Evolutionary conservation across 768 basidiomycete genomes (phyloP), one percentile per base, ranked within the genome.

Genomic region (Termitomyces sp.): DNA sequence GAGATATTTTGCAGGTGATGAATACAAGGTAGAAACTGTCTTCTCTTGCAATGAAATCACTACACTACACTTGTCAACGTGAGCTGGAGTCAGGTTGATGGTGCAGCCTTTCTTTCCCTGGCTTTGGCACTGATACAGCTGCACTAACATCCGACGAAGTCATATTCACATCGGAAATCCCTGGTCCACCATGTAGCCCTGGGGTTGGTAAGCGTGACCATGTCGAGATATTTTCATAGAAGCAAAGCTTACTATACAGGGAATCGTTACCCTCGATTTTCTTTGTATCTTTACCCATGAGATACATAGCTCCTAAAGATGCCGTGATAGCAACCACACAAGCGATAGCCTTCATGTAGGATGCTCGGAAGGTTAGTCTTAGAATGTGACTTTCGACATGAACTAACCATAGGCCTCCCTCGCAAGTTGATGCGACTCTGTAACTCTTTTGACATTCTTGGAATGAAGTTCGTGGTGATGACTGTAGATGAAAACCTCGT

Each of bases 91-190:
- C 46, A 31, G 44, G 25, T 19, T 53, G 62, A 29, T 60, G 60
- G 27, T 61, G 61, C 3, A 69, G 41, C 44, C 67, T 63, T 48
- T 68, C 65, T 40, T 68, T 67, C 17, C 68, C 67, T 8, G 70
- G 72, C 54, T 69, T 73, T 0, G 71, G 72, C 12, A 73, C 56
- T 1, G 74, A 75, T 6, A 75, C 74, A 4, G 70, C 72, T 7
- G 72, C 73, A 56, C 67, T 68, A 14, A 77, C 72, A 59, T 77
- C 75, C 1, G 69, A 65, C 1, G 74, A 75, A 46, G 62, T 72
- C 75, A 77, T 77, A 5, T 67, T 68, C 57, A 64, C 65, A 59
- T 75, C 73, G 0, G 69, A 68, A 8, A 62, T 65, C 2, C 65
- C 66, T 11, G 38, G 56, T 8, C n/a, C 56, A 25, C 65, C 66